Evolutionary conservation across 2,329 filamentous ascomycete genomes (phyloP).

Genomic region (Tolypocladium endophyticum): DNA sequence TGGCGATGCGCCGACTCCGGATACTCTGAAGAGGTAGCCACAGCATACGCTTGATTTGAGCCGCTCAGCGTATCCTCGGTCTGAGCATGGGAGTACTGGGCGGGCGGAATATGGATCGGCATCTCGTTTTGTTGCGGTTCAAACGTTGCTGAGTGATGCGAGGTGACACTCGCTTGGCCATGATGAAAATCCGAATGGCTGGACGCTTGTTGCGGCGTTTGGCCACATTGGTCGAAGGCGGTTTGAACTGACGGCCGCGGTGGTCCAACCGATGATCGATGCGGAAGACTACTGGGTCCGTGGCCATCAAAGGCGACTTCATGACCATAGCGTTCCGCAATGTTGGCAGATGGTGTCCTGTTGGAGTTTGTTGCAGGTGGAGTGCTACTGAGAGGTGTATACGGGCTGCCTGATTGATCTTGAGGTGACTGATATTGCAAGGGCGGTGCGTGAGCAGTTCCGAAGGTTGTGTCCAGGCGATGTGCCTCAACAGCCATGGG

Average conservation of each 20-base stretch:
- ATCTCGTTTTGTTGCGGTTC: constrained; percentile 52
- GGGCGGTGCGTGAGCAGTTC: constrained; percentile 22
- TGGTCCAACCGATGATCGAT: constrained; percentile 17
- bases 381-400: constrained; percentile 33
- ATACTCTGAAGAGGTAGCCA: constrained; percentile 30
- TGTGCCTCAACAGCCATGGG: background rate
- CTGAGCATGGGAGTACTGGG: constrained; percentile 36
- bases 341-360: constrained; percentile 3
- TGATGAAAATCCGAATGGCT: constrained; percentile 38
- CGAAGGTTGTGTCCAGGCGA: background rate
- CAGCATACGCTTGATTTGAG: constrained; percentile 24
- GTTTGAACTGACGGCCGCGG: constrained; percentile 36
- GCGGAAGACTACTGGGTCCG: constrained; percentile 20
- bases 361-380: constrained; percentile 22
- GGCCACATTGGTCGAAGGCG: constrained; percentile 36
- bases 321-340: constrained; percentile 1
- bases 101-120: constrained; percentile 51
- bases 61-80: constrained; percentile 18
- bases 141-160: constrained; percentile 35
- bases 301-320: constrained; percentile 4
- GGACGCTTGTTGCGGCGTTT: constrained; percentile 38
- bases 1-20: constrained; percentile 33
- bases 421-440: constrained; percentile 36
- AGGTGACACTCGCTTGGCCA: constrained; percentile 25
- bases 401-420: constrained; percentile 32